Percentiles rank a stretch among this genome's conserved stretches.
phyloP scores from a whole-genome alignment of 1,139 yeast genomes.

The Pichia sp. region DNA sequence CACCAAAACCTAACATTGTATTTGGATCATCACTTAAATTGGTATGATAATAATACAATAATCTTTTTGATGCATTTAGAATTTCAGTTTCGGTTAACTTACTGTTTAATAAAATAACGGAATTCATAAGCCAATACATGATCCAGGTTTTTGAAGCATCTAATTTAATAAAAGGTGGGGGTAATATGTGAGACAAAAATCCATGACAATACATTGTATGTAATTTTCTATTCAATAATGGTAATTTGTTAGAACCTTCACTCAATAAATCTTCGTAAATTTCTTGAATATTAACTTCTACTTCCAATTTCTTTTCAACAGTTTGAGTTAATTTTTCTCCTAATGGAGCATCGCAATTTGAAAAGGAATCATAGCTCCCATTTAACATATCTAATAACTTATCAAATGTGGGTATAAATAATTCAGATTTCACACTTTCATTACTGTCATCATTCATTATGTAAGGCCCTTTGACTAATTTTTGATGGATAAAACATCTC shows the following conservation, averaged over 20 bases:
- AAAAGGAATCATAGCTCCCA: conserved; percentile 11
- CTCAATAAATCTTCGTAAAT: conserved; percentile 29
- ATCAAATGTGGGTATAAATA: conserved; percentile 19
- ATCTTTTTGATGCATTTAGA: conserved; percentile 4
- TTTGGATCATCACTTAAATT: conserved; percentile 17
- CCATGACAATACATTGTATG: conserved; percentile 37
- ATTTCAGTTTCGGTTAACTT: conserved; percentile 12
- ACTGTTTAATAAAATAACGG: conserved; percentile 38
- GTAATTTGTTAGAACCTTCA: conserved; percentile 26
- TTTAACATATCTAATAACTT: conserved; percentile 21
- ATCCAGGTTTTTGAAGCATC: conserved; percentile 95
- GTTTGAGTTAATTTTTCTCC: conserved; percentile 23
- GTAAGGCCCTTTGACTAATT: too few relatives aligned
- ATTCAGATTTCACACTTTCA: background rate
- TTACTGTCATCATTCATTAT: background rate
- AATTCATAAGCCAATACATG: conserved; percentile 73
- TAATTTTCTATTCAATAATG: conserved; percentile 27
- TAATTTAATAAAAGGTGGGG: conserved; percentile 41
- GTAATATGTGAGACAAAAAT: conserved; percentile 42
- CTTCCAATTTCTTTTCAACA: conserved; percentile 27
- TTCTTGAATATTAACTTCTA: conserved; percentile 25
- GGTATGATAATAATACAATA: background rate
- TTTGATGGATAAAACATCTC: too few relatives aligned
- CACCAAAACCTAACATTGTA: conserved; percentile 70
- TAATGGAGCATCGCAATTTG: conserved; percentile 10